Evolutionary conservation across 2,329 filamentous ascomycete species (phyloP).

Genomic region (Diaporthe eres): DNA sequence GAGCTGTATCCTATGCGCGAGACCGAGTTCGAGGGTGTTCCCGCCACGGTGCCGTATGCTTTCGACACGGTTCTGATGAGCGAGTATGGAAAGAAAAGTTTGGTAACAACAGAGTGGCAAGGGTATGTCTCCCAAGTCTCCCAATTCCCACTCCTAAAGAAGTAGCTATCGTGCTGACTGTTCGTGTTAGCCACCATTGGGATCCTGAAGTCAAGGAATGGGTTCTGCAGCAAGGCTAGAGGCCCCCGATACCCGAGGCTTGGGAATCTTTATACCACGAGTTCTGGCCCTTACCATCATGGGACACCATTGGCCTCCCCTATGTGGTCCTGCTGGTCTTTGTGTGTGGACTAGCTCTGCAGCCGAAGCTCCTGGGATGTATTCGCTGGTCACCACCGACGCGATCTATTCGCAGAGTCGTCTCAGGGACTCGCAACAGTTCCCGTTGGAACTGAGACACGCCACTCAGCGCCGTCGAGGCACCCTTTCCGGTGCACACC

Average conservation of each 20-base stretch:
- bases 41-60: constrained; percentile 77
- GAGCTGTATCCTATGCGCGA: constrained; percentile 84
- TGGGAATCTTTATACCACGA: background rate
- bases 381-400: background rate
- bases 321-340: background rate
- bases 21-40: constrained; percentile 81
- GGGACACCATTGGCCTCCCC: background rate
- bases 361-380: background rate
- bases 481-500: background rate
- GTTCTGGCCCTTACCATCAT: background rate
- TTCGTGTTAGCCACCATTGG: constrained; percentile 70
- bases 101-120: constrained; percentile 72
- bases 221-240: constrained; percentile 58
- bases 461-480: background rate
- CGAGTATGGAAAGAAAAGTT: constrained; percentile 75
- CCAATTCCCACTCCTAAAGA: constrained; percentile 7
- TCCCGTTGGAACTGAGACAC: too few species aligned
- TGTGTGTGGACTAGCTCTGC: background rate
- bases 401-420: background rate
- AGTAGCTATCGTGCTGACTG: constrained; percentile 41
- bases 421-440: background rate
- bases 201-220: constrained; percentile 70
- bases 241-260: background rate
- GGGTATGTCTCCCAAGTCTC: constrained; percentile 66
- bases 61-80: constrained; percentile 76